A percentile compares a stretch with the other conserved stretches of the same genome.
Conservation (phyloP, 768 basidiomycete species). For the Lentinula sp. region DNA sequence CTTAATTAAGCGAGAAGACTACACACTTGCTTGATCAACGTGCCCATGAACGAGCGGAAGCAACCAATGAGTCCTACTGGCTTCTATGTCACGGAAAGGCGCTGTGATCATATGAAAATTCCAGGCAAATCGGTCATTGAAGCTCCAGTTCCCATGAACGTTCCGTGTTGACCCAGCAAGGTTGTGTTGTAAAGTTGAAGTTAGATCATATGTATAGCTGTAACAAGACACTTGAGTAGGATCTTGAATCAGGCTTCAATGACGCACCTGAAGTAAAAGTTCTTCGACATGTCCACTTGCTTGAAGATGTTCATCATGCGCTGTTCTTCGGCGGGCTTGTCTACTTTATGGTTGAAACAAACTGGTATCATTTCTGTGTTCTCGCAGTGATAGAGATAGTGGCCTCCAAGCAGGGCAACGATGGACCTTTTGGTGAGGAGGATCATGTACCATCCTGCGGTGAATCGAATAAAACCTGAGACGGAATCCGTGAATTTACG, state of each 20-base stretch:
- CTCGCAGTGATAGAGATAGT: constrained; percentile 96
- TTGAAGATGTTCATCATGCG: constrained; percentile 88
- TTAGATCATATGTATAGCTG: constrained; percentile 95
- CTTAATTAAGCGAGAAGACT: not conserved
- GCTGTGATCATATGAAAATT: constrained; percentile 81
- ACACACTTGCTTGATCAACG: constrained; percentile 95
- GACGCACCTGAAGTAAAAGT: constrained; percentile 92
- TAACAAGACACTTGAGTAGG: not conserved
- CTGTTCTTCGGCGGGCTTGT: constrained; percentile 85
- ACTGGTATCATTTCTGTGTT: constrained; percentile 80
- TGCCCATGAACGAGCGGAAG: constrained; percentile 92
- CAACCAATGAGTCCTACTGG: constrained; percentile 71
- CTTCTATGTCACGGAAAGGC: constrained; percentile 47
- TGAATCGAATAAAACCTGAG: constrained; percentile 87
- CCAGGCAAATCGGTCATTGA: constrained; percentile 92
- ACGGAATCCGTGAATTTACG: not conserved
- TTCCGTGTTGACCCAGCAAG: constrained; percentile 53
- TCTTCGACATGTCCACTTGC: constrained; percentile 97
- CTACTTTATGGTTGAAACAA: constrained; percentile 73
- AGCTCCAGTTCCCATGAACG: constrained; percentile 49
- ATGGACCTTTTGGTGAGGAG: constrained; percentile 85
- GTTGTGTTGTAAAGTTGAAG: constrained; percentile 93
- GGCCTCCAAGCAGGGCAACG: constrained; percentile 90
- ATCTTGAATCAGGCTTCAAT: not conserved
- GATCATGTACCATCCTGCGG: constrained; percentile 95